Percentiles rank a stretch among this genome's conserved stretches.
These are phyloP conservation scores for Aspergillus flavus DNA, from an alignment of 2,329 filamentous ascomycete genomes.

Conservation along the genomic window DNA sequence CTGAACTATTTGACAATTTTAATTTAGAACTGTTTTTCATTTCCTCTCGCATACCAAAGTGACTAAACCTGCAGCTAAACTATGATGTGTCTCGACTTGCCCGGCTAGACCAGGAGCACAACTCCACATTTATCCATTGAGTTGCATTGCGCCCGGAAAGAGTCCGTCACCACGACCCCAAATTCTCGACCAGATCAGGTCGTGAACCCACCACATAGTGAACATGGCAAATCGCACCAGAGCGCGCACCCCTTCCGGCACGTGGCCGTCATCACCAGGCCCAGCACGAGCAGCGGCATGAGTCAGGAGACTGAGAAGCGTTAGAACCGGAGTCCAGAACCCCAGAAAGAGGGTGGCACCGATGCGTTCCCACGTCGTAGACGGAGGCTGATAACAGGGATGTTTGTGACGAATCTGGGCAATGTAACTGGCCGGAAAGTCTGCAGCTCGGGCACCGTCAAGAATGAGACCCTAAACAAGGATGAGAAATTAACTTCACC, in stretches of 20 bases:
- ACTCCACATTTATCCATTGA: neutral
- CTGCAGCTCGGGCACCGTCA: conserved; percentile 1
- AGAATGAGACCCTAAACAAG: neutral
- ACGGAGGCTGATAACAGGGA: conserved; percentile 2
- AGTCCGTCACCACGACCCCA: conserved; percentile 5
- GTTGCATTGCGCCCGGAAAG: neutral
- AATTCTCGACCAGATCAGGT: neutral
- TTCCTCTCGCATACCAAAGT: too few relatives aligned
- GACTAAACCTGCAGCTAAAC: neutral
- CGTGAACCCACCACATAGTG: conserved; percentile 6
- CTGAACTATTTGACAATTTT: too few relatives aligned
- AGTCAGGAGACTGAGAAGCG: conserved; percentile 3
- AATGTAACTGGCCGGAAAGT: conserved; percentile 2
- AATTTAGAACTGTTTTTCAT: too few relatives aligned
- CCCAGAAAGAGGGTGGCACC: conserved; percentile 2
- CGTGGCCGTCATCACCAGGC: conserved; percentile 3
- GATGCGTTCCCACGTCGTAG: conserved; percentile 1
- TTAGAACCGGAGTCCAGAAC: conserved; percentile 4
- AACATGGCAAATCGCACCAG: conserved; percentile 6
- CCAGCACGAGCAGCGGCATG: conserved; percentile 1
- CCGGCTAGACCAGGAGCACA: neutral
- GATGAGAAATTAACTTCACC: too few relatives aligned
- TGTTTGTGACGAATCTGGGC: neutral
- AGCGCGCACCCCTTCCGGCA: conserved; percentile 3
- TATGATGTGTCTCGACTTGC: neutral